Base-by-base conservation (phyloP, 768 basidiomycete genomes). In the Kwoniella botswanensis region DNA sequence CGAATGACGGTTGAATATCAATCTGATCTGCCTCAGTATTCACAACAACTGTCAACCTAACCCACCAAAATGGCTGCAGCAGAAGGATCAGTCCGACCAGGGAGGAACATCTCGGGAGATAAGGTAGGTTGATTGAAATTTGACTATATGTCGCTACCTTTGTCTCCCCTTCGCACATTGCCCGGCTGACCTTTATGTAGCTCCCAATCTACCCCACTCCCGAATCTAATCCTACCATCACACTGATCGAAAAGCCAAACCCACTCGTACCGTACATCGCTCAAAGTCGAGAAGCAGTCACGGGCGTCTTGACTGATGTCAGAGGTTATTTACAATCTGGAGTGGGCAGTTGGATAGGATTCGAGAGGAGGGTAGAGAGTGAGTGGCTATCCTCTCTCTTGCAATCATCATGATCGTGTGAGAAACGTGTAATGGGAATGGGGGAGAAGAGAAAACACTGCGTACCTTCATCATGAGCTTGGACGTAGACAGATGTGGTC, bases 361-460 rank as follows among this genome's bases (percentile, higher is more conserved):
- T 94, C 42, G 96, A 98, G 82, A 88, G 91, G 74, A 87, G 88
- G 9, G 90, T 95, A 42, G 95, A 97, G 85, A 85, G 95, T 95
- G 82, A 74, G 85, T 83, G 13, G 17, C 15, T 29, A 54, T 24
- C 10, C 29, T 29, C 29, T 35, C 35, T 35, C 35, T 7, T 35
- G 35, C 35, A 35, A 35, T 35, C 35, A 9, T 7, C 35, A 35
- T 35, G 35, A 35, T 35, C 35, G 7, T 9, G 35, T 35, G 35
- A 35, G 35, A 9, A 35, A 35, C 0, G 7, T 35, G 35, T 35
- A 6, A 35, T 35, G 35, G 35, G 7, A 9, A 35, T 35, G 35
- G 7, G 6, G 35, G 7, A 35, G 35, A 35, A 35, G 35, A 35
- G 4, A 35, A 35, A 0, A 35, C 35, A 26, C 7, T 35, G 35